phyloP scores from a whole-genome alignment of 148 eudicot genomes.

The Vaccinium myrtillus region DNA sequence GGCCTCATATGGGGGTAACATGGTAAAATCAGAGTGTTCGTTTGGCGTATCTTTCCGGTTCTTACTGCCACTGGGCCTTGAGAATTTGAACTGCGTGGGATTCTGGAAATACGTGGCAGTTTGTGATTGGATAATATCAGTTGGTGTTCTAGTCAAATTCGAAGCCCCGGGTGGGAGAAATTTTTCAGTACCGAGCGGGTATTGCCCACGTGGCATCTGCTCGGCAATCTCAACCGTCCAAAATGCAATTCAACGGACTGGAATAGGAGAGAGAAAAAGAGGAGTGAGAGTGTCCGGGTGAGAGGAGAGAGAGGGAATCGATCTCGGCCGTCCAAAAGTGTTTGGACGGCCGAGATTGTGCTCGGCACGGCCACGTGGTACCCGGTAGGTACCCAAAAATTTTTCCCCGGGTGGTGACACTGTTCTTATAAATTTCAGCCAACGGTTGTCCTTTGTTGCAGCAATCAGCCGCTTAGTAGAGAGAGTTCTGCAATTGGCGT shows the following conservation, averaged over 20 bases:
- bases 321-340: no score
- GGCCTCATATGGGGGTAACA: background rate
- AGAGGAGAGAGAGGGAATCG: no score
- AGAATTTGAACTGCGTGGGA: background rate
- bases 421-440: background rate
- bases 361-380: no score
- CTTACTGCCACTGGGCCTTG: background rate
- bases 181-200: no score
- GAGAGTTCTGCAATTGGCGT: background rate
- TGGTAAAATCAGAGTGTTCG: background rate
- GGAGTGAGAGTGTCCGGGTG: no score
- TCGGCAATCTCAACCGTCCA: no score
- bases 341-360: no score
- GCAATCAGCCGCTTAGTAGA: background rate
- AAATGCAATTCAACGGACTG: no score
- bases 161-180: background rate
- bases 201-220: no score
- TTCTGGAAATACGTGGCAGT: conserved; percentile 2
- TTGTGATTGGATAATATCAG: background rate
- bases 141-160: background rate
- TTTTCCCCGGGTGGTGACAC: background rate
- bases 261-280: no score
- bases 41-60: background rate
- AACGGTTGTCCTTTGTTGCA: background rate
- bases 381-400: no score